Evolutionary conservation across 805 yeast species (phyloP).

Genomic region (Candida oleophila): DNA sequence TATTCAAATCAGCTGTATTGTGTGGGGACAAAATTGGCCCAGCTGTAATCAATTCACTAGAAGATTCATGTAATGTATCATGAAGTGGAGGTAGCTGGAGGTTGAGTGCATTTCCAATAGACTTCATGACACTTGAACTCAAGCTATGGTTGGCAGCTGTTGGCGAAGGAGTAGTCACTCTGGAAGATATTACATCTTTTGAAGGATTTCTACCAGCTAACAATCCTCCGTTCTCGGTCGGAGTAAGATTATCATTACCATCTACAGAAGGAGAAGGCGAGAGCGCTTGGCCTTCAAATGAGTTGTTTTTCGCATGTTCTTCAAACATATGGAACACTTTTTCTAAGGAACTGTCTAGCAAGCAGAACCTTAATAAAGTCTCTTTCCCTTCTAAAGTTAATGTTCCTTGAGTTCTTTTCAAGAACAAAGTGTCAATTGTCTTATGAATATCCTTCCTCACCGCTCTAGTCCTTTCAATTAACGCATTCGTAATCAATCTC

Average conservation of each 20-base stretch:
- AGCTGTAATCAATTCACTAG: constrained; percentile 49
- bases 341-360: constrained; percentile 54
- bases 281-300: constrained; percentile 6
- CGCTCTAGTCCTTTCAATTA: constrained; percentile 50
- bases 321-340: constrained; percentile 52
- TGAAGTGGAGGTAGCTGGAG: constrained; percentile 5
- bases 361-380: constrained; percentile 50
- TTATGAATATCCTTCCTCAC: constrained; percentile 51
- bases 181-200: background rate
- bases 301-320: constrained; percentile 29
- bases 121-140: background rate
- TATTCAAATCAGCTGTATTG: constrained; percentile 19
- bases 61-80: constrained; percentile 46
- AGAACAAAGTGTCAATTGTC: constrained; percentile 50
- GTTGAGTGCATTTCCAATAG: background rate
- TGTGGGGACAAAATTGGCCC: constrained; percentile 54
- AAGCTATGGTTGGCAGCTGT: background rate
- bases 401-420: constrained; percentile 43
- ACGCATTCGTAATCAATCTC: constrained; percentile 47
- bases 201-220: background rate
- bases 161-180: background rate
- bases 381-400: constrained; percentile 57
- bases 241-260: background rate
- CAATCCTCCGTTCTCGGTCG: background rate
- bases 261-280: constrained; percentile 16